Percentiles rank a stretch among this genome's conserved stretches.
Evolutionary conservation across 2,329 filamentous ascomycete genomes (phyloP).

Genomic region (Colletotrichum sp.): DNA sequence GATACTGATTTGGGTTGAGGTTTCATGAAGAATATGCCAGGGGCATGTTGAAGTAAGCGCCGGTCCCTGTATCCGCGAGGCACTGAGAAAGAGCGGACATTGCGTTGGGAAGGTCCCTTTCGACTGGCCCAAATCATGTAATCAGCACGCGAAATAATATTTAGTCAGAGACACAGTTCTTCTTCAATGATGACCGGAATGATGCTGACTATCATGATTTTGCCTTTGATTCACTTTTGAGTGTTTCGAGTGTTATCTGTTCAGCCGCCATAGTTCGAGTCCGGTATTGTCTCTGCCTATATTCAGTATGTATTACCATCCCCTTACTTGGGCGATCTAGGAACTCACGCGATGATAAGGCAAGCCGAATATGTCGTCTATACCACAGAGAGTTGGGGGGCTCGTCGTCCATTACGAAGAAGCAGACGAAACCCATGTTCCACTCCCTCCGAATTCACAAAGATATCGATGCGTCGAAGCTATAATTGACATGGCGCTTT

Average conservation of each 20-base stretch:
- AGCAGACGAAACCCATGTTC: background rate
- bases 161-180: background rate
- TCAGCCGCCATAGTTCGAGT: too few species aligned
- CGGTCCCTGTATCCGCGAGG: background rate
- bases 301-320: background rate
- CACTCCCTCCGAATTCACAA: background rate
- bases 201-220: fast-evolving
- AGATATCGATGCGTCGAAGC: background rate
- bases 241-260: too few species aligned
- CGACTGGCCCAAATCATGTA: background rate
- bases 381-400: background rate
- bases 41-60: background rate
- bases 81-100: background rate
- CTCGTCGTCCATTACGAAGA: background rate
- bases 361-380: background rate
- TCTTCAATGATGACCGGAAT: background rate
- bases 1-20: fast-evolving
- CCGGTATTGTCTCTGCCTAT: background rate
- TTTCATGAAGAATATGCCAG: background rate
- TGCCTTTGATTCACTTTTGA: background rate
- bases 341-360: background rate
- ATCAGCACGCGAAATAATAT: background rate
- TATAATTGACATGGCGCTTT: background rate
- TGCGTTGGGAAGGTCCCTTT: background rate
- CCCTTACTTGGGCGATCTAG: background rate